phyloP scores from a whole-genome alignment of 208 protist genomes.

The Lotmaria passim region DNA sequence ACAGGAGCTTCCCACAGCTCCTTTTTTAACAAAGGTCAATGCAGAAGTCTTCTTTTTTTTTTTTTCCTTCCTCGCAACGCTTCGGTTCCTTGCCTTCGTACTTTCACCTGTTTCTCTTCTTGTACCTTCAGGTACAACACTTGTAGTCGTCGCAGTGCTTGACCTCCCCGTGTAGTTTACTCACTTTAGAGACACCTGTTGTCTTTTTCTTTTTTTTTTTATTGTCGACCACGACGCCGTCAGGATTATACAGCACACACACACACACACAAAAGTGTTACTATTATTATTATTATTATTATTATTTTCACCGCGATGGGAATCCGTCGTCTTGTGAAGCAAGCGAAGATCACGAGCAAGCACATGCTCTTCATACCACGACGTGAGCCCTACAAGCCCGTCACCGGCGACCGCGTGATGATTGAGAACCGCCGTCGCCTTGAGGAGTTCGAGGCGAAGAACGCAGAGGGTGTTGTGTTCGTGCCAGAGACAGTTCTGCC shows the following conservation, averaged over 20 bases:
- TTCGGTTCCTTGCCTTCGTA: too few relatives aligned
- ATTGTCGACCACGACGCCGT: not conserved
- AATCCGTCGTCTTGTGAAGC: slow-evolving; percentile 42
- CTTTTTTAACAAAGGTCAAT: not conserved
- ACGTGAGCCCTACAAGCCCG: slow-evolving; percentile 72
- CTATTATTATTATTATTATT: not conserved
- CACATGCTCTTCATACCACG: slow-evolving; percentile 37
- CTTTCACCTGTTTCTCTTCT: too few relatives aligned
- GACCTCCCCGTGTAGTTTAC: too few relatives aligned
- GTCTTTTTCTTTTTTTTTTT: slow-evolving; percentile 8
- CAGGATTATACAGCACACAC: too few relatives aligned
- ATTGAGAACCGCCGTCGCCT: slow-evolving; percentile 64
- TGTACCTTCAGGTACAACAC: too few relatives aligned
- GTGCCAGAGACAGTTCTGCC: slow-evolving; percentile 74
- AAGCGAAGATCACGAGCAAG: slow-evolving; percentile 58
- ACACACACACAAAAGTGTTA: not conserved
- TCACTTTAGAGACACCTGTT: not conserved
- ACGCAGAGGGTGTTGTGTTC: slow-evolving; percentile 78
- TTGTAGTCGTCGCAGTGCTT: too few relatives aligned
- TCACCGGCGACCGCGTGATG: slow-evolving; percentile 56
- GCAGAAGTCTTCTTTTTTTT: not conserved
- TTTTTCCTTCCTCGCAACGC: not conserved
- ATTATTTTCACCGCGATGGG: slow-evolving; percentile 20
- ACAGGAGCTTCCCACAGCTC: too few relatives aligned
- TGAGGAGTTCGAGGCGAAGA: slow-evolving; percentile 66